These are phyloP conservation scores for Emergomyces orientalis DNA, from an alignment of 2,329 filamentous ascomycete species.

Conservation along the genomic window DNA sequence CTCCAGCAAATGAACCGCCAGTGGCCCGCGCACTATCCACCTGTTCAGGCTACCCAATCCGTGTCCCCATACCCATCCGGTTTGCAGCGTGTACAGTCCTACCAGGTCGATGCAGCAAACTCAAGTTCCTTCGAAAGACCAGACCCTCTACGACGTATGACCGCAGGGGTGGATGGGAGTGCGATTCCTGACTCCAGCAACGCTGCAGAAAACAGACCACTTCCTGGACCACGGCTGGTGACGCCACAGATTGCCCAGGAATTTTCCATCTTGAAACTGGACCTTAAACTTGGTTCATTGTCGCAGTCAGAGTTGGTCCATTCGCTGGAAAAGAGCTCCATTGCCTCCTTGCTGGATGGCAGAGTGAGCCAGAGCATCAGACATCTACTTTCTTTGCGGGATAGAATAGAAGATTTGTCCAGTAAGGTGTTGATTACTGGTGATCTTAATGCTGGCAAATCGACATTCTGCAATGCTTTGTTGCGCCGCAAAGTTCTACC, in stretches of 20 bases:
- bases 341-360: constrained; percentile 82
- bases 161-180: constrained; percentile 58
- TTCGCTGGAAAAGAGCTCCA: constrained; percentile 82
- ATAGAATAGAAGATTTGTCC: constrained; percentile 92
- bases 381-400: constrained; percentile 74
- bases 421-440: constrained; percentile 96
- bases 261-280: constrained; percentile 89
- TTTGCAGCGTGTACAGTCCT: constrained; percentile 23
- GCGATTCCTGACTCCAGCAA: constrained; percentile 62
- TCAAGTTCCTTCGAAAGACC: constrained; percentile 31
- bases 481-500: constrained; percentile 84
- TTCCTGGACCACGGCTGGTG: constrained; percentile 69
- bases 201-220: constrained; percentile 51
- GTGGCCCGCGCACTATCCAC: constrained; percentile 94
- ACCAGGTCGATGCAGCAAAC: constrained; percentile 26
- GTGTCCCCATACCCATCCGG: constrained; percentile 28
- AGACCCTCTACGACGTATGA: constrained; percentile 56
- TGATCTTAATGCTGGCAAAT: constrained; percentile 94
- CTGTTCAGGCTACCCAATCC: constrained; percentile 33
- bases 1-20: constrained; percentile 81
- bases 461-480: constrained; percentile 97
- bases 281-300: constrained; percentile 78
- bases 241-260: constrained; percentile 90
- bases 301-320: constrained; percentile 88
- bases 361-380: constrained; percentile 92